Evolutionary conservation across 345 rosid species (phyloP).

Genomic region (Hibiscus trionum): DNA sequence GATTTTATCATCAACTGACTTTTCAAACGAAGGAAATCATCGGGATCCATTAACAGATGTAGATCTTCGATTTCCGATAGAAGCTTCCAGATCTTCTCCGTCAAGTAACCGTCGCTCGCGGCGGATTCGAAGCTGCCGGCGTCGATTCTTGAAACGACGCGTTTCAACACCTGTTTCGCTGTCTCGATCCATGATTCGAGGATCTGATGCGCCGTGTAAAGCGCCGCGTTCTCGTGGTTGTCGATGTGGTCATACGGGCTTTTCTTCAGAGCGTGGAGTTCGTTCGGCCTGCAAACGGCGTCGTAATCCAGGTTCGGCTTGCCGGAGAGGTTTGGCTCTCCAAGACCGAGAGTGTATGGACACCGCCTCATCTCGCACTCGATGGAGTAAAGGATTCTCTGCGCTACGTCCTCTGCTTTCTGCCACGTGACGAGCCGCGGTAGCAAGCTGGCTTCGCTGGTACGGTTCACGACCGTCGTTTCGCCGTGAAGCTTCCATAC

Average conservation of each 20-base stretch:
- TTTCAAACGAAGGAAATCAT: conserved; percentile 68
- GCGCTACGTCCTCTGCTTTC: conserved; percentile 57
- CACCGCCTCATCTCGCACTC: conserved; percentile 81
- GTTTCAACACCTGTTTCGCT: conserved; percentile 35
- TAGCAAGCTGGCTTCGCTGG: conserved; percentile 66
- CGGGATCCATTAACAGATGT: conserved; percentile 72
- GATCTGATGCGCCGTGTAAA: conserved; percentile 65
- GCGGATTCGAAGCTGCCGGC: conserved; percentile 39
- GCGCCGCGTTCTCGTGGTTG: conserved; percentile 64
- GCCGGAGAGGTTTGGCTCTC: conserved; percentile 71
- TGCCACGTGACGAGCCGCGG: conserved; percentile 78
- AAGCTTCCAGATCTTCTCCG: conserved; percentile 74
- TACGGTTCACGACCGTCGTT: conserved; percentile 35
- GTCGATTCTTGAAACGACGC: conserved; percentile 40
- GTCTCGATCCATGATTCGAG: conserved; percentile 77
- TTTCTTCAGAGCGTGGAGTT: conserved; percentile 43
- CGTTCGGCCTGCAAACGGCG: conserved; percentile 60
- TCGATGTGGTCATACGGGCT: conserved; percentile 46
- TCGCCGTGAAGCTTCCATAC: conserved; percentile 53
- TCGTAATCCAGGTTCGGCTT: conserved; percentile 84
- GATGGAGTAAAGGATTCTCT: conserved; percentile 50
- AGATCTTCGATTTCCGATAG: conserved; percentile 64
- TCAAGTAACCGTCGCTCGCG: conserved; percentile 44
- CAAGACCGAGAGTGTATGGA: conserved; percentile 69
- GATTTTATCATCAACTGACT: conserved; percentile 46